phyloP scores from a whole-genome alignment of 345 rosid genomes.

The Erysimum cheiranthoides region DNA sequence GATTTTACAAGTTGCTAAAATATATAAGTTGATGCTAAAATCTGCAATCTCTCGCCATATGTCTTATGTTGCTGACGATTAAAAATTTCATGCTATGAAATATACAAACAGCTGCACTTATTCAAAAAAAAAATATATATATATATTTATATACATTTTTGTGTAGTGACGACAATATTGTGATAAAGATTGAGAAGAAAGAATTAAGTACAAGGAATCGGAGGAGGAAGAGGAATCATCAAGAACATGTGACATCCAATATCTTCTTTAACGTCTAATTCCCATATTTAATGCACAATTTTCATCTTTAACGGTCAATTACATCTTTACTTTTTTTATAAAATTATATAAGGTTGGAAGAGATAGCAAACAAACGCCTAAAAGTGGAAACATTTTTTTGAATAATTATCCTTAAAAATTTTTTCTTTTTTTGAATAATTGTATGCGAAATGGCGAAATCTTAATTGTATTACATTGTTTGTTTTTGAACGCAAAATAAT shows the following conservation, averaged over 20 bases:
- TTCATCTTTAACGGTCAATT: slow-evolving; percentile 1
- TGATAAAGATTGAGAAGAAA: neutral
- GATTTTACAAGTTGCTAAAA: too few species aligned
- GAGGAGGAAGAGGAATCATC: slow-evolving; percentile 8
- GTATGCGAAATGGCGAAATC: neutral
- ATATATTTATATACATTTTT: too few species aligned
- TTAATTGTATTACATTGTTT: too few species aligned
- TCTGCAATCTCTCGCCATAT: too few species aligned
- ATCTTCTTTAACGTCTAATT: slow-evolving; percentile 26
- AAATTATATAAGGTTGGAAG: neutral
- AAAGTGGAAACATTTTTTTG: neutral
- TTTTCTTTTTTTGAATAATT: neutral
- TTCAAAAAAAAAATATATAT: too few species aligned
- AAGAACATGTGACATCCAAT: slow-evolving; percentile 21
- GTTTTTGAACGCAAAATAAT: too few species aligned
- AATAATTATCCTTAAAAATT: neutral
- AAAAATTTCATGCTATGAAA: too few species aligned
- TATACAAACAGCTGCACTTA: too few species aligned
- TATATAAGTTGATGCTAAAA: too few species aligned
- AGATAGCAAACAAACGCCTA: neutral
- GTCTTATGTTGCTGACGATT: too few species aligned
- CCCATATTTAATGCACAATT: neutral
- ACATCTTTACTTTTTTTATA: neutral
- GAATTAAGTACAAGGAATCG: neutral
- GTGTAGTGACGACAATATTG: neutral